Conservation (phyloP, 257 asterid species). For the Jacaranda mimosifolia region DNA sequence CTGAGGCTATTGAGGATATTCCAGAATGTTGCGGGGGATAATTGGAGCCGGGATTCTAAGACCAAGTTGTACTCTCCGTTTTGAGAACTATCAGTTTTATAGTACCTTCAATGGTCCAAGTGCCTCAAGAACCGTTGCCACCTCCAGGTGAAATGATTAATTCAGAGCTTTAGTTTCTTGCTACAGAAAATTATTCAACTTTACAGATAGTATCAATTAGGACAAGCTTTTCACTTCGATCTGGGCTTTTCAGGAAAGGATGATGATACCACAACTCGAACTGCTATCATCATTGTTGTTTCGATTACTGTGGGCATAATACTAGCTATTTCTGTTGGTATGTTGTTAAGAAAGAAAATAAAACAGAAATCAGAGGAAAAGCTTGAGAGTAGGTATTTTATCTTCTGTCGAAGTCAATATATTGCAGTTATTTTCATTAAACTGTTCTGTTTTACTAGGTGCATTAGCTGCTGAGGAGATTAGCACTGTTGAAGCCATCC, state of each 20-base stretch:
- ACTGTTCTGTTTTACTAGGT: neutral
- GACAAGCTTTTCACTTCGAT: no score
- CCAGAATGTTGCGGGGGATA: slow-evolving; percentile 23
- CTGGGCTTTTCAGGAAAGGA: neutral
- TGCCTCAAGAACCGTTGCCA: neutral
- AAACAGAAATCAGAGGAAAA: neutral
- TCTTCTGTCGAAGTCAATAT: neutral
- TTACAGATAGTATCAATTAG: no score
- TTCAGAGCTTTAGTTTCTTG: neutral
- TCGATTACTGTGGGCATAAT: neutral
- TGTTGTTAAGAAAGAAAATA: neutral
- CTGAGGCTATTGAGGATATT: neutral
- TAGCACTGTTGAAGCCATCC: no score
- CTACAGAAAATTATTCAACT: no score
- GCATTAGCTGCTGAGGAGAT: no score
- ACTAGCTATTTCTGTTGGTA: neutral
- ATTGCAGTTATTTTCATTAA: neutral
- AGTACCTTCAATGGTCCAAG: neutral
- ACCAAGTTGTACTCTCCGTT: slow-evolving; percentile 37
- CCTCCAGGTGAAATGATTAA: no score
- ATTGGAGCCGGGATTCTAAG: slow-evolving; percentile 29
- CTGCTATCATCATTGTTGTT: neutral
- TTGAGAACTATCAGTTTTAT: slow-evolving; percentile 28
- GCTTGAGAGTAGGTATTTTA: neutral
- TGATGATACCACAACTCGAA: neutral